These are phyloP conservation scores for Cystofilobasidium bisporidii DNA, from an alignment of 768 basidiomycete species.

Conservation along the genomic window DNA sequence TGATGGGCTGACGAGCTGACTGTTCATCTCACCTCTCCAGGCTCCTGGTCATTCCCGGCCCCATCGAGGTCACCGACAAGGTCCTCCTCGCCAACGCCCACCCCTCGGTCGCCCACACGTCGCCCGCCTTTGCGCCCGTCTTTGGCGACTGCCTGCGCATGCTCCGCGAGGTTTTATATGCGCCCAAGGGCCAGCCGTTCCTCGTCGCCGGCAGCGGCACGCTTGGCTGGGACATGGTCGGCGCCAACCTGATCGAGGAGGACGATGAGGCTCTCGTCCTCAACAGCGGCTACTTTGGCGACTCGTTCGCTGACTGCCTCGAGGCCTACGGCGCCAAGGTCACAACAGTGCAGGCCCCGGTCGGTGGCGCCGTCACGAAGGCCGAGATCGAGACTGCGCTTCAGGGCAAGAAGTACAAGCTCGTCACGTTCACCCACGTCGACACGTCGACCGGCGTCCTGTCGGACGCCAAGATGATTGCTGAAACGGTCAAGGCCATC, in stretches of 20 bases:
- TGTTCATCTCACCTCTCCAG: conserved; percentile 10
- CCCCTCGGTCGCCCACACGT: conserved; percentile 70
- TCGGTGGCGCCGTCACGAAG: conserved; percentile 62
- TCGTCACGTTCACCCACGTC: conserved; percentile 89
- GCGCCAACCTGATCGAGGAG: conserved; percentile 68
- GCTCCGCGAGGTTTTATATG: conserved; percentile 56
- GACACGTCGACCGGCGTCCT: conserved; percentile 65
- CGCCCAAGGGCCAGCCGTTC: conserved; percentile 70
- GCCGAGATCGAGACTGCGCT: conserved; percentile 48
- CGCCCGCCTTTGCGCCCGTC: conserved; percentile 65
- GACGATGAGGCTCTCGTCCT: conserved; percentile 35
- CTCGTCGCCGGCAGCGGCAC: conserved; percentile 90
- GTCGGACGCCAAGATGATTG: conserved; percentile 68
- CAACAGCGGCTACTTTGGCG: conserved; percentile 76
- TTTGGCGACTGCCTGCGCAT: conserved; percentile 62
- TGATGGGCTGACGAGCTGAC: too few species aligned
- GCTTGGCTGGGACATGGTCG: conserved; percentile 93
- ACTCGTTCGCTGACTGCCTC: conserved; percentile 58
- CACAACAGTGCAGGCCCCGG: conserved; percentile 66
- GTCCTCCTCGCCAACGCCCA: conserved; percentile 91
- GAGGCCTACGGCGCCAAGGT: conserved; percentile 81
- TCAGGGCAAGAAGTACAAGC: conserved; percentile 68
- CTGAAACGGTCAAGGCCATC: conserved; percentile 58
- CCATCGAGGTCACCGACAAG: conserved; percentile 27
- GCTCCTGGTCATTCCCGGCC: conserved; percentile 34